A percentile compares a stretch with the other conserved stretches of the same genome.
These are phyloP conservation scores for Fusarium caatingaense DNA, from an alignment of 2,329 filamentous ascomycete species.

Conservation along the genomic window DNA sequence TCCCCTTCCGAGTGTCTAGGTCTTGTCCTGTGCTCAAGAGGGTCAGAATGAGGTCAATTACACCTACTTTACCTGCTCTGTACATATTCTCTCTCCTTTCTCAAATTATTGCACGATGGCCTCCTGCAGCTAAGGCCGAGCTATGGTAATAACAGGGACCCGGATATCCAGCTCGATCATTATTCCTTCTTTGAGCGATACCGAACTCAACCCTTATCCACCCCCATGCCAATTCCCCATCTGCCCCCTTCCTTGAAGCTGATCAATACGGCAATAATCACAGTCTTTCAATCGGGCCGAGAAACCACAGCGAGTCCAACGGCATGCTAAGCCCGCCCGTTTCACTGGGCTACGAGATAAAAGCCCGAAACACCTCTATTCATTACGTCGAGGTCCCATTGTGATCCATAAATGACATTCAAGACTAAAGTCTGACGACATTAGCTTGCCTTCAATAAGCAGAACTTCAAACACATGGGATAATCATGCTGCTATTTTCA, in stretches of 20 bases:
- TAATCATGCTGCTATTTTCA: not conserved
- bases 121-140: not conserved
- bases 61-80: not conserved
- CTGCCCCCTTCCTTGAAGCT: not conserved
- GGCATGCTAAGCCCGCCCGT: not conserved
- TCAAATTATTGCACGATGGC: too few species aligned
- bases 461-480: not conserved
- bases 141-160: not conserved
- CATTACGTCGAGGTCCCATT: not conserved
- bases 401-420: not conserved
- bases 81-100: too few species aligned
- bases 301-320: not conserved
- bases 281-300: not conserved
- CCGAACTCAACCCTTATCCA: not conserved
- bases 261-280: not conserved
- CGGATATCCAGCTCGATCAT: not conserved
- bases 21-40: not conserved
- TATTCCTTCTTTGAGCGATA: slow-evolving; percentile 1
- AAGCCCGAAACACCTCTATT: not conserved
- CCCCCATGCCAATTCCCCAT: not conserved
- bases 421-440: not conserved
- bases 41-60: not conserved
- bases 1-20: not conserved
- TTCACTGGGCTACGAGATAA: not conserved
- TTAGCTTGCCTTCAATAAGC: not conserved